Conservation (phyloP, 768 basidiomycete species). For the Suillus weaverae region DNA sequence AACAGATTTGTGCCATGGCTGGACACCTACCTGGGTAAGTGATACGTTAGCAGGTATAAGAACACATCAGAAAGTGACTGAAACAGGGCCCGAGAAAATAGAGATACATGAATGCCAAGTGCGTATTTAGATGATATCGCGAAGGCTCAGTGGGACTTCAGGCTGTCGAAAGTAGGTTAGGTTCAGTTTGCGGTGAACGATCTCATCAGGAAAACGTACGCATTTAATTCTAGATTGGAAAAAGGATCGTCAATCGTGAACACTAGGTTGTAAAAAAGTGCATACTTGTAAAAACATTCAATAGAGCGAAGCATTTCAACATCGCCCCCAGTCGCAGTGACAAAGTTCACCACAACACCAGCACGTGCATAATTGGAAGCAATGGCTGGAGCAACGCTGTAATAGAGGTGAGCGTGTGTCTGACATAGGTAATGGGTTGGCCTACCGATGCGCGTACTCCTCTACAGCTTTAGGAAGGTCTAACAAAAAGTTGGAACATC, state of each 20-base stretch:
- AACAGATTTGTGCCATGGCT: slow-evolving; percentile 37
- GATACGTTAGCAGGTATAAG: slow-evolving; percentile 50
- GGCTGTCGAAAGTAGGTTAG: slow-evolving; percentile 49
- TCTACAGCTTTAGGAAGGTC: slow-evolving; percentile 95
- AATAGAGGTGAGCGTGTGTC: slow-evolving; percentile 12
- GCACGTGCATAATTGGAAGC: slow-evolving; percentile 82
- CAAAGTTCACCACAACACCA: slow-evolving; percentile 94
- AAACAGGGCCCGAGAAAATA: slow-evolving; percentile 54
- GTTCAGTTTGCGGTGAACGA: slow-evolving; percentile 11
- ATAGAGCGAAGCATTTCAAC: slow-evolving; percentile 98
- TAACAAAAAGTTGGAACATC: slow-evolving; percentile 28
- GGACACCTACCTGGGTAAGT: slow-evolving; percentile 44
- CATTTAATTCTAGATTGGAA: slow-evolving; percentile 72
- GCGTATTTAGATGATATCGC: slow-evolving; percentile 76
- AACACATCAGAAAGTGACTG: slow-evolving; percentile 32
- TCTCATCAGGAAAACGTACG: slow-evolving; percentile 46
- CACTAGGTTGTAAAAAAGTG: slow-evolving; percentile 16
- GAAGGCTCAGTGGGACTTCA: slow-evolving; percentile 88
- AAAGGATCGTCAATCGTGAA: slow-evolving; percentile 10
- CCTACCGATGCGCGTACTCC: slow-evolving; percentile 93
- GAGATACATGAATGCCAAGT: slow-evolving; percentile 72
- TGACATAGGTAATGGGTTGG: neutral
- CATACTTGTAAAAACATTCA: slow-evolving; percentile 97
- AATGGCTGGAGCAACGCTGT: slow-evolving; percentile 82
- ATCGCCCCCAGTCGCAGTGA: slow-evolving; percentile 95